Evolutionary conservation across 805 yeast genomes (phyloP).

Genomic region (Helenozyma rhizophorensis): DNA sequence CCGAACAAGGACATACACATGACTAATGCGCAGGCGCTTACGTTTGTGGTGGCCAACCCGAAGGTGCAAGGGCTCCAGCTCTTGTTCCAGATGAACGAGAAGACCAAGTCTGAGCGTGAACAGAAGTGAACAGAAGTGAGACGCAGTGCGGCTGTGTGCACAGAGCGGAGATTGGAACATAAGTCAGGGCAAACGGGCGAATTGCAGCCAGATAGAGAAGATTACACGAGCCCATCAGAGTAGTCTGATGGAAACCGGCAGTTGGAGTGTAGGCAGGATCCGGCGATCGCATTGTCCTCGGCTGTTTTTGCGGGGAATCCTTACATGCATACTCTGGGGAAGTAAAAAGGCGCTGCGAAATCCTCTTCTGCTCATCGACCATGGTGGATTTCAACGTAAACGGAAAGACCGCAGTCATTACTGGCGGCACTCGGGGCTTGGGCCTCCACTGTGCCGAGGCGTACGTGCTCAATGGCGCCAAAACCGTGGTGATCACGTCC

Average conservation of each 20-base stretch:
- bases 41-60: slow-evolving; percentile 60
- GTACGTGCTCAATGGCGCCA: slow-evolving; percentile 57
- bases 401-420: slow-evolving; percentile 62
- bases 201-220: too few species aligned
- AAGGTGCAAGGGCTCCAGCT: slow-evolving; percentile 57
- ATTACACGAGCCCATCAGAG: too few species aligned
- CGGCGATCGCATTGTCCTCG: too few species aligned
- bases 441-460: slow-evolving; percentile 68
- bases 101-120: background rate
- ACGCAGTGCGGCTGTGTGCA: too few species aligned
- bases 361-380: background rate
- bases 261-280: too few species aligned
- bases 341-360: too few species aligned
- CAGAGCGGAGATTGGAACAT: too few species aligned
- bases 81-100: slow-evolving; percentile 27
- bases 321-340: too few species aligned
- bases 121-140: background rate
- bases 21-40: slow-evolving; percentile 19
- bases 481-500: slow-evolving; percentile 58
- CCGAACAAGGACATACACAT: slow-evolving; percentile 60
- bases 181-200: too few species aligned
- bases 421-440: slow-evolving; percentile 75
- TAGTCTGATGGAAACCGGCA: too few species aligned
- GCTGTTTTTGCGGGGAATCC: too few species aligned
- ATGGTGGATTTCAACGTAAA: slow-evolving; percentile 47